phyloP scores from a whole-genome alignment of 2,329 filamentous ascomycete genomes.

The Pezizomycotina sp. region DNA sequence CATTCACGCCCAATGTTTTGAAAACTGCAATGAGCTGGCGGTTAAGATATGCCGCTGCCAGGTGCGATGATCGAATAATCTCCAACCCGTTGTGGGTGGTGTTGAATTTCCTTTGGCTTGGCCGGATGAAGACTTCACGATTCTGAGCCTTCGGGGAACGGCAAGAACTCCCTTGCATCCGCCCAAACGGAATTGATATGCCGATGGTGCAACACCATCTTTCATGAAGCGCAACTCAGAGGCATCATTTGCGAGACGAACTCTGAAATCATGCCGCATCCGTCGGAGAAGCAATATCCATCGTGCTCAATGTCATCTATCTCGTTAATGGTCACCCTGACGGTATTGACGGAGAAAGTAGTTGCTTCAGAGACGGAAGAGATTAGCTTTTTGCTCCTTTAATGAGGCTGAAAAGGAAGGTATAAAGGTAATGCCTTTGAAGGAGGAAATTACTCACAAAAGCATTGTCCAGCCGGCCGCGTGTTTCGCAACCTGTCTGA shows the following conservation, averaged over 20 bases:
- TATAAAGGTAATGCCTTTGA: too few relatives aligned
- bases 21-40: constrained; percentile 80
- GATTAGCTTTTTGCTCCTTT: constrained; percentile 3
- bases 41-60: constrained; percentile 65
- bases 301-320: constrained; percentile 56
- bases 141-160: constrained; percentile 52
- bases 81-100: constrained; percentile 57
- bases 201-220: constrained; percentile 49
- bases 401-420: neutral
- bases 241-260: constrained; percentile 60
- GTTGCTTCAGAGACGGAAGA: constrained; percentile 37
- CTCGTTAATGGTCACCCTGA: constrained; percentile 40
- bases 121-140: constrained; percentile 58
- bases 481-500: constrained; percentile 72
- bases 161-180: constrained; percentile 82
- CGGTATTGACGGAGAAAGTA: constrained; percentile 54
- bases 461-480: constrained; percentile 81
- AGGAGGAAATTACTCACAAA: constrained; percentile 41
- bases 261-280: constrained; percentile 77
- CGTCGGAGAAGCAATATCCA: constrained; percentile 67
- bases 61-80: constrained; percentile 65
- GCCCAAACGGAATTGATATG: constrained; percentile 80
- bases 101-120: constrained; percentile 76
- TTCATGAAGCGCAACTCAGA: constrained; percentile 48
- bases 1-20: constrained; percentile 55